Percentiles rank a stretch among this genome's conserved stretches.
Evolutionary conservation across 495 filamentous ascomycete genomes (phyloP).

Genomic region (Cercophora scortea): DNA sequence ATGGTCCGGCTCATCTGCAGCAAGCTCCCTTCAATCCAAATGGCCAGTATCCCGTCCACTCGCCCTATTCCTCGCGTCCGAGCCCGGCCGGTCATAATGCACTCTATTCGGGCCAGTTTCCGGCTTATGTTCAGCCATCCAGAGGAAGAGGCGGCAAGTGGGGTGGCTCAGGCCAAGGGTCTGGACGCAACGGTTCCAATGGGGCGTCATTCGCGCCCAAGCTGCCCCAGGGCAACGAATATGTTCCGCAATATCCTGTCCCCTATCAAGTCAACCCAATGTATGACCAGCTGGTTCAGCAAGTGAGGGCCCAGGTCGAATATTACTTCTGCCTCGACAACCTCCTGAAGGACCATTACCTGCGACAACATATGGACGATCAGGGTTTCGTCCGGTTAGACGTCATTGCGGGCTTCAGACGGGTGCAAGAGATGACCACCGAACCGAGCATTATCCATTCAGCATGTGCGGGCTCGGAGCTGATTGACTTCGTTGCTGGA

Average conservation of each 20-base stretch:
- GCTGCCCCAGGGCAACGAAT: conserved; percentile 11
- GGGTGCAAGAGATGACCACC: conserved; percentile 63
- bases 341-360: conserved; percentile 85
- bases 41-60: conserved; percentile 17
- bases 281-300: conserved; percentile 13
- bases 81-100: conserved; percentile 12
- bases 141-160: conserved; percentile 21
- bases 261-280: conserved; percentile 5
- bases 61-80: conserved; percentile 18
- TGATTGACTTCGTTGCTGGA: conserved; percentile 60
- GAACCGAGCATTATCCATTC: conserved; percentile 62
- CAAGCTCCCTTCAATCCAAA: conserved; percentile 9
- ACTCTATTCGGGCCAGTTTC: conserved; percentile 14
- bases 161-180: conserved; percentile 5
- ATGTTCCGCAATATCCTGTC: conserved; percentile 8
- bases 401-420: conserved; percentile 74
- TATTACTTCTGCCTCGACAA: conserved; percentile 98
- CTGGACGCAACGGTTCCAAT: conserved; percentile 11
- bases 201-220: conserved; percentile 12
- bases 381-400: conserved; percentile 81
- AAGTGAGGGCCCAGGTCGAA: conserved; percentile 60
- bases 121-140: conserved; percentile 8
- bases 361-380: conserved; percentile 87
- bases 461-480: conserved; percentile 61
- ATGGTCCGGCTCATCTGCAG: conserved; percentile 7